These are phyloP conservation scores for Aspergillus uvarum DNA, from an alignment of 2,329 filamentous ascomycete species.

Conservation along the genomic window DNA sequence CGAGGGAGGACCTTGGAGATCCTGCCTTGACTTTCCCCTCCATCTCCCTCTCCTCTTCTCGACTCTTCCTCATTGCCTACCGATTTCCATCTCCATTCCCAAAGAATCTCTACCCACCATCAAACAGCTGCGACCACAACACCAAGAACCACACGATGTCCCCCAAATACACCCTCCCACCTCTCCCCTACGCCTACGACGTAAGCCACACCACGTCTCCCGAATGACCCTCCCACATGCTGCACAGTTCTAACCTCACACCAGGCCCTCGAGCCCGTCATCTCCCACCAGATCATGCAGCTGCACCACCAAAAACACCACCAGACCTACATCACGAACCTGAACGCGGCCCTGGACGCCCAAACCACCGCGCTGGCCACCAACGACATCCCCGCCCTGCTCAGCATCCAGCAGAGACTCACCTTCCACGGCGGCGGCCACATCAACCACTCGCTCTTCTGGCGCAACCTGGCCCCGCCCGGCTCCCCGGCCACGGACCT, in stretches of 20 bases:
- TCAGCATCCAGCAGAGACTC: conserved; percentile 68
- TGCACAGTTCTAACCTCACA: conserved; percentile 46
- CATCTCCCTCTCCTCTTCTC: background rate
- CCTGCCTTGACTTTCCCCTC: background rate
- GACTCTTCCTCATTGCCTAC: background rate
- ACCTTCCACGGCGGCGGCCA: conserved; percentile 91
- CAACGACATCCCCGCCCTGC: conserved; percentile 62
- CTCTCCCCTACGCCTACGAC: conserved; percentile 68
- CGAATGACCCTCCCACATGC: background rate
- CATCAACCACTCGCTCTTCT: conserved; percentile 91
- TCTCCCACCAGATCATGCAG: conserved; percentile 91
- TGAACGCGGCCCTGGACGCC: conserved; percentile 72
- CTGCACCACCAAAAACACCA: conserved; percentile 93
- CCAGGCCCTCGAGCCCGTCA: conserved; percentile 72
- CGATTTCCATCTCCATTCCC: background rate
- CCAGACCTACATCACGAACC: conserved; percentile 85
- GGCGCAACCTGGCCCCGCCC: conserved; percentile 73
- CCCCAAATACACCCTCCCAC: conserved; percentile 59
- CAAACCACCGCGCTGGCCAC: conserved; percentile 58
- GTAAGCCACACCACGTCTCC: conserved; percentile 47
- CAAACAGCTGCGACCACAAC: background rate
- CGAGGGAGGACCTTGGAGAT: background rate
- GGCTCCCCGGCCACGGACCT: conserved; percentile 58
- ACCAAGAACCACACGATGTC: conserved; percentile 22
- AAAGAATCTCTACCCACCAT: background rate